A percentile compares a stretch with the other conserved stretches of the same genome.
Evolutionary conservation across 495 filamentous ascomycete genomes (phyloP).

Genomic region (Lophiotrema nucula): DNA sequence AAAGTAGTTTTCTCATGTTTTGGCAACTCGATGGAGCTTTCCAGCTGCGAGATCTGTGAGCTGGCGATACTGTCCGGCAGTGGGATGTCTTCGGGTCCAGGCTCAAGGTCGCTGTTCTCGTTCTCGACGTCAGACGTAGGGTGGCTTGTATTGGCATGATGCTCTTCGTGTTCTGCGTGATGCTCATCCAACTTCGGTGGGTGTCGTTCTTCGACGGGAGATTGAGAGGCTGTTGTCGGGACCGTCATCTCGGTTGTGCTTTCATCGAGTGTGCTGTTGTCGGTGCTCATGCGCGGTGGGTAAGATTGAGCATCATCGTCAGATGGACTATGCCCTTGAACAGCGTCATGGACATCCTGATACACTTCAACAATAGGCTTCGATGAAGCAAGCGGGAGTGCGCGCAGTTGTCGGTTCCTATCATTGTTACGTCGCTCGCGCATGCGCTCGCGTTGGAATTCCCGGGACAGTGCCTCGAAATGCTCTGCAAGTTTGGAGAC

Average conservation of each 20-base stretch:
- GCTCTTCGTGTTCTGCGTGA: constrained; percentile 47
- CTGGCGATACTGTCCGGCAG: constrained; percentile 66
- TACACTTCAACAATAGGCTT: constrained; percentile 96
- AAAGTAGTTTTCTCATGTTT: constrained; percentile 88
- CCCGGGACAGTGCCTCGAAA: constrained; percentile 92
- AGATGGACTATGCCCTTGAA: constrained; percentile 74
- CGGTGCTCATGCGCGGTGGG: constrained; percentile 38
- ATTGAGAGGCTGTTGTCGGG: constrained; percentile 22
- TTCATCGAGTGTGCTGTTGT: constrained; percentile 33
- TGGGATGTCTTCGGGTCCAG: constrained; percentile 62
- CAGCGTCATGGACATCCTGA: constrained; percentile 85
- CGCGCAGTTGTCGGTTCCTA: constrained; percentile 75
- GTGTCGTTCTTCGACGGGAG: constrained; percentile 29
- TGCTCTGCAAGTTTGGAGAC: constrained; percentile 89
- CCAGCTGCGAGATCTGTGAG: constrained; percentile 57
- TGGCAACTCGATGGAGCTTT: constrained; percentile 71
- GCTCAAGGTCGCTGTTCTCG: constrained; percentile 69
- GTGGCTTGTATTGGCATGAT: constrained; percentile 36
- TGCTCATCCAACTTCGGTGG: constrained; percentile 35
- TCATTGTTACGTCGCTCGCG: constrained; percentile 80
- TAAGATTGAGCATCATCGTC: constrained; percentile 56
- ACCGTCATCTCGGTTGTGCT: constrained; percentile 34
- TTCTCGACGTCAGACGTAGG: constrained; percentile 65
- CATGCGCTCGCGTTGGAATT: constrained; percentile 92
- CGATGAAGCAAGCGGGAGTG: constrained; percentile 86